Percentiles rank a stretch among this genome's conserved stretches.
Conservation (phyloP, 495 filamentous ascomycete species). For the Trichocladium antarcticum region DNA sequence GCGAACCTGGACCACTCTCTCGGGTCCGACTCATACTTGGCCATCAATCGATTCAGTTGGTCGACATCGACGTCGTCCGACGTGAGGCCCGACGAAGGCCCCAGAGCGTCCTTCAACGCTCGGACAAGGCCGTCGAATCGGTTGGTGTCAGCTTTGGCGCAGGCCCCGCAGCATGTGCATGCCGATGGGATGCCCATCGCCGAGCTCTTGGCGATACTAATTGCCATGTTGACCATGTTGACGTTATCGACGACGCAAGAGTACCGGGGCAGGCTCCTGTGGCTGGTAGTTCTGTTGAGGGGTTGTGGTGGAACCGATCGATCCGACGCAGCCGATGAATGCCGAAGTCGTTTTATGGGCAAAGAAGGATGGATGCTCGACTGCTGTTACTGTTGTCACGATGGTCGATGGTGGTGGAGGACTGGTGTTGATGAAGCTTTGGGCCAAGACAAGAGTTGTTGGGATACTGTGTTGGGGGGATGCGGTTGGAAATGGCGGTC, state of each 20-base stretch:
- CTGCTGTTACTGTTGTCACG: not conserved
- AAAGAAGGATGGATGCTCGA: not conserved
- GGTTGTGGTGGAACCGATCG: not conserved
- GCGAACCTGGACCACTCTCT: constrained; percentile 65
- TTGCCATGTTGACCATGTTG: constrained; percentile 16
- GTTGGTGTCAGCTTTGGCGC: constrained; percentile 19
- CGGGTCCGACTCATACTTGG: constrained; percentile 52
- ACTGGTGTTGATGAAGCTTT: not conserved
- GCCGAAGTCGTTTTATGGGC: not conserved
- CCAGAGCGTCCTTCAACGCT: constrained; percentile 58
- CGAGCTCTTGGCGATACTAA: constrained; percentile 14
- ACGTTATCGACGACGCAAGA: not conserved
- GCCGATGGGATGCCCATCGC: constrained; percentile 1
- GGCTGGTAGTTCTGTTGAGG: not conserved
- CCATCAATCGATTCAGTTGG: constrained; percentile 57
- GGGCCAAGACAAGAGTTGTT: not conserved
- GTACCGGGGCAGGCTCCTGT: not conserved
- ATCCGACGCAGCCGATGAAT: not conserved
- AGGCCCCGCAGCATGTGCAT: constrained; percentile 9
- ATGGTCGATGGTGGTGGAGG: not conserved
- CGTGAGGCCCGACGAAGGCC: constrained; percentile 66
- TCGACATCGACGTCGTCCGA: constrained; percentile 67
- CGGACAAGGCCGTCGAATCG: constrained; percentile 62
- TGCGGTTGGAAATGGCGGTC: constrained; percentile 20
- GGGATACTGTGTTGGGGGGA: not conserved